phyloP scores from a whole-genome alignment of 2,329 filamentous ascomycete species.

The Xylariaceae sp. region DNA sequence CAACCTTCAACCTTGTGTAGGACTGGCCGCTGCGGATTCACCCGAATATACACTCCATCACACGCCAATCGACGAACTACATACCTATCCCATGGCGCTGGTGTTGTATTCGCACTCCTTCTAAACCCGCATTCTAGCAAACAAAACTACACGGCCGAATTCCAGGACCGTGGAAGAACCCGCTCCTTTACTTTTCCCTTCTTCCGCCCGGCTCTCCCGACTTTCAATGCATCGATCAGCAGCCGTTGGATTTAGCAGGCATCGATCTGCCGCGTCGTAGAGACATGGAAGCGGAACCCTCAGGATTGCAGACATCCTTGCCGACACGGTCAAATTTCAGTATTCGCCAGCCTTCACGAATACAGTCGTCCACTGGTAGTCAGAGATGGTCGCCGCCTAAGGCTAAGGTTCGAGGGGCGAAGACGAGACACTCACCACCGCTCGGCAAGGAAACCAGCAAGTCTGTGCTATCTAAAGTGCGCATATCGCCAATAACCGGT shows the following conservation, averaged over 20 bases:
- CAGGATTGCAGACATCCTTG: slow-evolving; percentile 29
- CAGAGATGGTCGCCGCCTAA: slow-evolving; percentile 27
- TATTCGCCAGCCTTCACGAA: slow-evolving; percentile 27
- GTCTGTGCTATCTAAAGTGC: slow-evolving; percentile 20
- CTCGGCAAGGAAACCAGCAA: slow-evolving; percentile 22
- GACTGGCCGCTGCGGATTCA: background rate
- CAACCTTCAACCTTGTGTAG: background rate
- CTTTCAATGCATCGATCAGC: slow-evolving; percentile 37
- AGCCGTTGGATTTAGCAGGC: slow-evolving; percentile 30
- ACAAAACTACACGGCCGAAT: background rate
- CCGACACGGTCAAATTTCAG: slow-evolving; percentile 30
- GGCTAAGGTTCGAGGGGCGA: slow-evolving; percentile 23
- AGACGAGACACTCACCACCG: slow-evolving; percentile 29
- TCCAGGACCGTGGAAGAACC: background rate
- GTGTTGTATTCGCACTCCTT: background rate
- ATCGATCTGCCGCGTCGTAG: slow-evolving; percentile 36
- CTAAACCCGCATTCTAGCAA: background rate
- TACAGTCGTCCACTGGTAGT: slow-evolving; percentile 25
- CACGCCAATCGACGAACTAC: too few relatives aligned
- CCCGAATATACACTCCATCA: too few relatives aligned
- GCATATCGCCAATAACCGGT: slow-evolving; percentile 25
- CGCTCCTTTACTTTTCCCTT: background rate
- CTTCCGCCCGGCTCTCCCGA: slow-evolving; percentile 1
- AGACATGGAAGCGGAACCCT: slow-evolving; percentile 36
- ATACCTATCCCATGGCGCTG: background rate